Evolutionary conservation across 345 rosid genomes (phyloP), one percentile per base, ranked within the genome.

Genomic region (Pistacia integerrima): DNA sequence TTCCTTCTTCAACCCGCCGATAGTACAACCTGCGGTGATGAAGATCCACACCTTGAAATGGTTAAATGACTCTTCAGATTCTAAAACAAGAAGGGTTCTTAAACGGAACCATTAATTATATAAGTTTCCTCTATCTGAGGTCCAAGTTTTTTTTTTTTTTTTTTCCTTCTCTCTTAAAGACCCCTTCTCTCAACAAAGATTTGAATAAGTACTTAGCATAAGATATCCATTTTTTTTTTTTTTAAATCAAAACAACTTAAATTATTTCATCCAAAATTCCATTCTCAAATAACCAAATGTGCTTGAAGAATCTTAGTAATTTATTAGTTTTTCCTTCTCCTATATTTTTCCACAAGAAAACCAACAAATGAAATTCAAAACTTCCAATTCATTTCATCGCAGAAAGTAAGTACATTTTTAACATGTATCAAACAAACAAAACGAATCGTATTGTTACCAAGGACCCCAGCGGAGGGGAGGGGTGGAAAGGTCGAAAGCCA

Each of bases 381-480:
- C 56, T 70, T 63, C 48, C 48, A 16, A 51, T 63, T 63, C 1
- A 12, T 61, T 68, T 69, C 11, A 25, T 20, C 14, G 20, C 17
- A n/a, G 46, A 38, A 67, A 57, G 18, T 11, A 48, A 30, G 13
- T 13, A 67, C 33, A 30, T 30, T 30, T 30, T 48, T 12, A 20
- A 5, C 11, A 10, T 64, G 8, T 3, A 64, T 35, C 38, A 41
- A 41, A 18, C 69, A 41, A 66, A 30, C 28, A 67, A 67, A n/a
- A 30, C 49, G 6, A 25, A 30, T 41, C 18, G 12, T 36, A 35
- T 3, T 54, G 77, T 2, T 81, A 90, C 99, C 98, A 95, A 25
- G 98, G 97, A 54, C 97, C 98, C 97, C 94, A 93, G 20, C 97
- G 97, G 58, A 88, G 76, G 16, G 99, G 97, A 88, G 97, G 94